Conservation (phyloP, 192 early-diverging fungal species). For the Gryganskiella cystojenkinii region DNA sequence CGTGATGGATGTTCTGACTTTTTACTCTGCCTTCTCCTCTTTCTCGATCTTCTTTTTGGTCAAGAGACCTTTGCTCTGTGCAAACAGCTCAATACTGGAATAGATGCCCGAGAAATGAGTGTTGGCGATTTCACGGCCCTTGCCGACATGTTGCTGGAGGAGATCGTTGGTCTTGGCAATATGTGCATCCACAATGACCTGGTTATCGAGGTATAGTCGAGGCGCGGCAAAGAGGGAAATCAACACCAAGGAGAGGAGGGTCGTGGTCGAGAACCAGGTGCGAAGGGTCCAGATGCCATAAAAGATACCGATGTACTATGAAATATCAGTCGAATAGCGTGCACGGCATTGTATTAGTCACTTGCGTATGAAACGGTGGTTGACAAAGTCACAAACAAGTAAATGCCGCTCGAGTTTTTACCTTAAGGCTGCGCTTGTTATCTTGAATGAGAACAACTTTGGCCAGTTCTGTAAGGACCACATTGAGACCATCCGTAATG, state of each 20-base stretch:
- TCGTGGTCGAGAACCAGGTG: slow-evolving; percentile 49
- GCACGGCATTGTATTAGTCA: too few relatives aligned
- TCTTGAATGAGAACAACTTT: slow-evolving; percentile 44
- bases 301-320: slow-evolving; percentile 41
- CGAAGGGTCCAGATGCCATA: slow-evolving; percentile 50
- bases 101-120: slow-evolving; percentile 24
- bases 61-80: slow-evolving; percentile 31
- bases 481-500: slow-evolving; percentile 46
- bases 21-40: background rate
- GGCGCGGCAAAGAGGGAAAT: slow-evolving; percentile 37
- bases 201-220: slow-evolving; percentile 46
- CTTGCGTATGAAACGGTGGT: too few relatives aligned
- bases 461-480: slow-evolving; percentile 42
- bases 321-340: background rate
- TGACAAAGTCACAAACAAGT: too few relatives aligned
- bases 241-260: slow-evolving; percentile 28
- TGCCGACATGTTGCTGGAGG: slow-evolving; percentile 28
- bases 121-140: slow-evolving; percentile 23
- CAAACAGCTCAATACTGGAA: slow-evolving; percentile 35
- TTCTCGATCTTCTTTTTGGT: slow-evolving; percentile 34
- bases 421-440: slow-evolving; percentile 42
- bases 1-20: too few relatives aligned
- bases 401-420: slow-evolving; percentile 1
- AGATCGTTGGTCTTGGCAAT: slow-evolving; percentile 34
- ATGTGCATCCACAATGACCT: slow-evolving; percentile 32